Evolutionary conservation across 768 basidiomycete species (phyloP), one percentile per base, ranked within the genome.

Genomic region (Pleurotus salmoneostramineus): DNA sequence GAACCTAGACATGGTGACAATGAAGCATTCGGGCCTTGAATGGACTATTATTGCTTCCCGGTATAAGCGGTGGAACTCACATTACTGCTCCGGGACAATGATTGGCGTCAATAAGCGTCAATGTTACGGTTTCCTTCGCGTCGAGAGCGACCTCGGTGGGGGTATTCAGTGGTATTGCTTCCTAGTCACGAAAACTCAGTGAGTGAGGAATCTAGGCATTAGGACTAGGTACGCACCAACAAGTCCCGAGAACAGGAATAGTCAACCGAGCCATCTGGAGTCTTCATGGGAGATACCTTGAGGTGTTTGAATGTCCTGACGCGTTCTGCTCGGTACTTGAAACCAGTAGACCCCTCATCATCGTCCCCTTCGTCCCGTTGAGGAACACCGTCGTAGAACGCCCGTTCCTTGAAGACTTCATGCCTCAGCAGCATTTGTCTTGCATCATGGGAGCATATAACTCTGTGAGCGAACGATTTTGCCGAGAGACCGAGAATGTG

Each of bases 61-160:
- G 31, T 5, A 0, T 36, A 6, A 33, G 8, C 43, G 21, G 6
- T 15, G 15, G 32, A 3, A 72, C 85, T 31, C 65, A 94, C 95
- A 98, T 96, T 43, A 93, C 88, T 0, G 94, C 88, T 0, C 95
- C 95, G 8, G 93, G 95, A 67, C 95, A 97, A 68, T 98, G 95
- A 65, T 97, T 97, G 0, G 95, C 95, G 65, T 95, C 91, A 6
- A 97, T 70, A 7, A 90, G 77, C 0, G 93, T 95, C 57, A 97
- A 78, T 0, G 78, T 85, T 7, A 96, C 87, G 3, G 67, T 69
- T 62, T 87, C 82, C 6, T 73, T 73, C 21, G 79, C 72, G 3
- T 77, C 80, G 14, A 95, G 68, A 36, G 85, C 82, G 33, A 87
- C 76, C 34, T 67, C 58, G 0, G 83, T 88, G 0, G 93, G 91